Conservation (phyloP, 306 rosid genomes). For the Cucumis melo region DNA sequence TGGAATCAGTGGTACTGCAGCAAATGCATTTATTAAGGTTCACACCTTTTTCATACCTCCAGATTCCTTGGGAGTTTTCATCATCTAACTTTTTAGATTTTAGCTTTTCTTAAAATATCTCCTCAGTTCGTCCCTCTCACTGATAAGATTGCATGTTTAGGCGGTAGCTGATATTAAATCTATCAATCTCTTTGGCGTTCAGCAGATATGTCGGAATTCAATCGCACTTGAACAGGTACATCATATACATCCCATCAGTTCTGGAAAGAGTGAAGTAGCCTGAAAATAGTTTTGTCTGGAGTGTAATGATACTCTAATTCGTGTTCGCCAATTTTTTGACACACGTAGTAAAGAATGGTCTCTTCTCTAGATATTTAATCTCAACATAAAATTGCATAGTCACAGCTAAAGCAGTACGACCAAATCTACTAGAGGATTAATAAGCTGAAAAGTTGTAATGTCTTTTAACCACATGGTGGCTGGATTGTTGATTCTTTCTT, state of each 20-base stretch:
- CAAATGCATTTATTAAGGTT: conserved; percentile 73
- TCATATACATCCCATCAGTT: background rate
- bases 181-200: conserved; percentile 96
- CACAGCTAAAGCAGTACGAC: background rate
- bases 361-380: background rate
- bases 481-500: background rate
- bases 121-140: background rate
- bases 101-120: background rate
- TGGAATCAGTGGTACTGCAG: conserved; percentile 87
- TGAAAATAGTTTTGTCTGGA: background rate
- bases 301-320: background rate
- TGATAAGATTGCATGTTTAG: conserved; percentile 21
- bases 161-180: conserved; percentile 84
- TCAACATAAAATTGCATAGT: background rate
- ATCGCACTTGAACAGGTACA: conserved; percentile 95
- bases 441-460: background rate
- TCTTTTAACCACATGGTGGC: background rate
- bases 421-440: background rate
- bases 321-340: background rate
- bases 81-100: background rate
- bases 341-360: background rate
- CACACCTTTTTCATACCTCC: background rate
- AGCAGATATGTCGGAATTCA: conserved; percentile 92
- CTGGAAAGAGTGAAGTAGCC: background rate
- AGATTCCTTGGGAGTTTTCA: background rate